Evolutionary conservation across 1,284 basidiomycete species (phyloP).

Genomic region (Cryptococcus sp.): DNA sequence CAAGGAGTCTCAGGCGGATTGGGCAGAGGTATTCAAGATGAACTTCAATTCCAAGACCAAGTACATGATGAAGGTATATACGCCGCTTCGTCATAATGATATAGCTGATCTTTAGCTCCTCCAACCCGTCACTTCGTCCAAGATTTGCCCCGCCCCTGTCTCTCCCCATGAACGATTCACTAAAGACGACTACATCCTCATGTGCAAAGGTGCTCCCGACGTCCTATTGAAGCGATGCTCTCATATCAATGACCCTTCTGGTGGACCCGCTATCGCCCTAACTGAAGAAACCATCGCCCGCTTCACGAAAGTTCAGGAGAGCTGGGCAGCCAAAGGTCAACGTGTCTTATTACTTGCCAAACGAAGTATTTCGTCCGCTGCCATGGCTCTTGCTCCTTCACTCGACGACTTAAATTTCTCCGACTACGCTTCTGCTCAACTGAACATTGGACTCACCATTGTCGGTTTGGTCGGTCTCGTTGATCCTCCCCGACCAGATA

Average conservation of each 20-base stretch:
- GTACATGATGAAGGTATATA: constrained; percentile 56
- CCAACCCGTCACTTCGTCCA: constrained; percentile 6
- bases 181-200: constrained; percentile 43
- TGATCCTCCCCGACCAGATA: constrained; percentile 61
- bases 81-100: not conserved
- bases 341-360: constrained; percentile 56
- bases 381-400: constrained; percentile 20
- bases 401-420: constrained; percentile 46
- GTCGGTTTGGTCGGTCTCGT: constrained; percentile 62
- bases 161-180: constrained; percentile 16
- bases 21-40: constrained; percentile 46
- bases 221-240: constrained; percentile 55
- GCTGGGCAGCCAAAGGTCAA: constrained; percentile 59
- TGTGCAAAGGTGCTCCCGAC: constrained; percentile 60
- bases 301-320: constrained; percentile 50
- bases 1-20: constrained; percentile 35
- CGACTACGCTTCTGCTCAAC: constrained; percentile 33
- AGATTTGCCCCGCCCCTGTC: constrained; percentile 16
- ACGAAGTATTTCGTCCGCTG: constrained; percentile 28
- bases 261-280: constrained; percentile 48
- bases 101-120: constrained; percentile 12
- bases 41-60: constrained; percentile 66
- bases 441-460: constrained; percentile 53
- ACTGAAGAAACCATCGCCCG: constrained; percentile 27
- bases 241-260: constrained; percentile 45